Conservation (phyloP, 1,284 basidiomycete genomes). For the Schizophyllum amplum region DNA sequence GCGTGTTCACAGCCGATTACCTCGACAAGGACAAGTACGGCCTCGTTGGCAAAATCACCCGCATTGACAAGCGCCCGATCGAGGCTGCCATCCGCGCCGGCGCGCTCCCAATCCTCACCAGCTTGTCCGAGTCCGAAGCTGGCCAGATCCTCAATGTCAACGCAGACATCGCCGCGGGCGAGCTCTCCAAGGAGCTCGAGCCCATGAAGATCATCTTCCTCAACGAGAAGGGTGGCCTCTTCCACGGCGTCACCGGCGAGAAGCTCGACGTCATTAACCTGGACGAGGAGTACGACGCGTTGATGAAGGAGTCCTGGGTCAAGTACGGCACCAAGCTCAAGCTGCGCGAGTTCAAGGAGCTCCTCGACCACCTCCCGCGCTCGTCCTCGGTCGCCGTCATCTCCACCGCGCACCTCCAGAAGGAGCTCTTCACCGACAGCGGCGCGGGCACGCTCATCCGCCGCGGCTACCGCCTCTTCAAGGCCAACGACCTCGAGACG, state of each 20-base stretch:
- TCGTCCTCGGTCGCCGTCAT: slow-evolving; percentile 99
- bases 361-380: slow-evolving; percentile 96
- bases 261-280: slow-evolving; percentile 95
- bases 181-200: slow-evolving; percentile 92
- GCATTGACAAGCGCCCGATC: slow-evolving; percentile 88
- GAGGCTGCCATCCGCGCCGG: slow-evolving; percentile 93
- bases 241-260: slow-evolving; percentile 94
- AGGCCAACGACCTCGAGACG: slow-evolving; percentile 73
- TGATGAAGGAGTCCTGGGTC: slow-evolving; percentile 99
- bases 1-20: slow-evolving; percentile 93
- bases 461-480: slow-evolving; percentile 96
- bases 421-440: slow-evolving; percentile 97
- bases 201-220: slow-evolving; percentile 99
- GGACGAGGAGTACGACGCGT: slow-evolving; percentile 95
- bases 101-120: slow-evolving; percentile 88
- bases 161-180: slow-evolving; percentile 93
- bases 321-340: slow-evolving; percentile 99
- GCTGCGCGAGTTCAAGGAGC: slow-evolving; percentile 98
- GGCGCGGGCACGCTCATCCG: slow-evolving; percentile 98
- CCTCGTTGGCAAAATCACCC: slow-evolving; percentile 90
- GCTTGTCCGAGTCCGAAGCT: slow-evolving; percentile 83
- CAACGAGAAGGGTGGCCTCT: slow-evolving; percentile 97
- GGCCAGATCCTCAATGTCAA: slow-evolving; percentile 97
- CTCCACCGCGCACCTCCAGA: slow-evolving; percentile 87
- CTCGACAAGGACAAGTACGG: slow-evolving; percentile 91